Base-by-base conservation (phyloP, 192 early-diverging fungal species). In the Dissophora ornata region DNA sequence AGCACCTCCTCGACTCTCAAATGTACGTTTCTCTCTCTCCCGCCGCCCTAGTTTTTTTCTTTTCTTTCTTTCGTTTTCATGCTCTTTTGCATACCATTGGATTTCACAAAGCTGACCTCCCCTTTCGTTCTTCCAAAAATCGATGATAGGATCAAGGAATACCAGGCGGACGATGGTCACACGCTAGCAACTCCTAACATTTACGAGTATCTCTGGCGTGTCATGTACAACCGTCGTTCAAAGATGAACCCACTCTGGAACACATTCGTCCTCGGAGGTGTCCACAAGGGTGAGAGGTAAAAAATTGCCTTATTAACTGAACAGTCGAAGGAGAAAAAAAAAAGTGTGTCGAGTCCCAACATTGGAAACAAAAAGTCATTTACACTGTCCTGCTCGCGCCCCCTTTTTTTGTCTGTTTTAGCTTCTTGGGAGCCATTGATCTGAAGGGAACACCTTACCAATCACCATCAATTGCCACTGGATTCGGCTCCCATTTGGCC, bases 191-290 rank as follows among this genome's bases (percentile, higher is more conserved):
- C 97, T 29, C 82, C 86, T 29, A 87, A 97, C 82, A 92, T 99
- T 55, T 94, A 95, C 81, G 93, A 96, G 77, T 97, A 93, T 79
- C 78, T 98, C 55, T 88, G 86, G 84, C 86, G 92, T 42, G 85
- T 98, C 67, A 94, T 98, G 94, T 98, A 99, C 83, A 83, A 86
- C 71, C 84, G 96, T 67, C 88, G 96, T 57, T 92, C 85, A 75
- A 91, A 96, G 73, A 80, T 93, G 52, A 89, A 99, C 81, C 96
- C 96, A 42, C 86, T 99, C 46, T 99, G 95, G 97, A 99, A 99
- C 86, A 87, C 91, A 33, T 87, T 95, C 57, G 88, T 99, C 22
- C 89, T 99, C 66, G 97, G 90, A 29, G 97, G 97, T 25, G 61
- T 92, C 38, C 80, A 93, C 45, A 85, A 93, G 51, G 89, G 90